Percentiles rank a stretch among this genome's conserved stretches.
phyloP scores from a whole-genome alignment of 2,329 filamentous ascomycete genomes.

The Colletotrichum spinosum region DNA sequence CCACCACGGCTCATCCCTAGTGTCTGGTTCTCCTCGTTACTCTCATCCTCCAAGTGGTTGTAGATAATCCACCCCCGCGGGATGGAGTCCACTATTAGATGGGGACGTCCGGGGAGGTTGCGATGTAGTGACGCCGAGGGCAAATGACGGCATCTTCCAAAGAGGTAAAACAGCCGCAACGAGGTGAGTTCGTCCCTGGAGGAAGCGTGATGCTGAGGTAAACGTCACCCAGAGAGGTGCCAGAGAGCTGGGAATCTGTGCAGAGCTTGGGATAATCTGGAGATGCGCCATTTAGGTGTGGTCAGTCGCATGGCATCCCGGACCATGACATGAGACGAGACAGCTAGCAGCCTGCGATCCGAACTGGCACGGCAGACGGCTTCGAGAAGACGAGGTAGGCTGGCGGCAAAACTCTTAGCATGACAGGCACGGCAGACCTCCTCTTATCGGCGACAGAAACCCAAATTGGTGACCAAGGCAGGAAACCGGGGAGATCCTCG shows the following conservation, averaged over 20 bases:
- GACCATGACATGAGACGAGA: too few species aligned
- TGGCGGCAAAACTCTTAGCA: too few species aligned
- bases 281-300: too few species aligned
- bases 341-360: too few species aligned
- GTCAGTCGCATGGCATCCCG: too few species aligned
- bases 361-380: too few species aligned
- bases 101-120: background rate
- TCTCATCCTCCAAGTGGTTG: background rate
- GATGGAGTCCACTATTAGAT: slow-evolving; percentile 13
- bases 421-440: too few species aligned
- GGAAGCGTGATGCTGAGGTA: background rate
- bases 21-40: background rate
- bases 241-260: too few species aligned
- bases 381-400: too few species aligned
- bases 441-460: too few species aligned
- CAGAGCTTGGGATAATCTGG: too few species aligned
- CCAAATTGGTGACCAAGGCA: background rate
- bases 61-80: slow-evolving; percentile 15
- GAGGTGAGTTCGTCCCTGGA: too few species aligned
- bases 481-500: background rate
- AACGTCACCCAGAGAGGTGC: background rate
- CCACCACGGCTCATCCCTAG: slow-evolving; percentile 21
- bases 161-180: background rate
- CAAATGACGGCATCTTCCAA: slow-evolving; percentile 32
- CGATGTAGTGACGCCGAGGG: slow-evolving; percentile 33